These are phyloP conservation scores for Fraxinus platypoda DNA, from an alignment of 305 asterid genomes.

Conservation along the genomic window DNA sequence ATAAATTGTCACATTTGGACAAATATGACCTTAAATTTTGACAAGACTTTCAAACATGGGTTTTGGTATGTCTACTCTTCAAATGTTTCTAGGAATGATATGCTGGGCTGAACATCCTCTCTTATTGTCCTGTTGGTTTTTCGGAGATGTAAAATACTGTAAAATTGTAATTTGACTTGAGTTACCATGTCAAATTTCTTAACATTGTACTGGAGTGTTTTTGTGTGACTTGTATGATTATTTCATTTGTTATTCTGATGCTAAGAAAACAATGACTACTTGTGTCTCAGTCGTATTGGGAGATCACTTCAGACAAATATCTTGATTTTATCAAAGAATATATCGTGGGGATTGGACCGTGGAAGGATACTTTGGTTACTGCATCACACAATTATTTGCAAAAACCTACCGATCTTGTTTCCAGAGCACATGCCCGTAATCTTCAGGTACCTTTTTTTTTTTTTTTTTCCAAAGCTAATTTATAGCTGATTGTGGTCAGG, in stretches of 20 bases:
- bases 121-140: background rate
- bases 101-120: background rate
- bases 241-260: constrained; percentile 8
- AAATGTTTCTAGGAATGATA: background rate
- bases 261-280: background rate
- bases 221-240: background rate
- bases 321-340: constrained; percentile 77
- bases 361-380: constrained; percentile 85
- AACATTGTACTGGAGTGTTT: background rate
- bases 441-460: constrained; percentile 64
- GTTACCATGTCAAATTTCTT: background rate
- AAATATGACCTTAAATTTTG: background rate
- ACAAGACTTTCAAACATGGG: background rate
- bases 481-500: background rate
- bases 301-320: constrained; percentile 83
- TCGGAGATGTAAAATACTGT: background rate
- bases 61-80: background rate
- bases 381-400: constrained; percentile 49
- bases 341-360: constrained; percentile 89
- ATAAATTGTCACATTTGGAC: background rate
- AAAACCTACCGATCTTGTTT: constrained; percentile 69
- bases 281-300: constrained; percentile 65
- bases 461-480: background rate
- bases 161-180: background rate
- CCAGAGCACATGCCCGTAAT: constrained; percentile 85